Evolutionary conservation across 139 green algal genomes (phyloP), one percentile per base, ranked within the genome.

Genomic region (Chlamydomonas eustigma): DNA sequence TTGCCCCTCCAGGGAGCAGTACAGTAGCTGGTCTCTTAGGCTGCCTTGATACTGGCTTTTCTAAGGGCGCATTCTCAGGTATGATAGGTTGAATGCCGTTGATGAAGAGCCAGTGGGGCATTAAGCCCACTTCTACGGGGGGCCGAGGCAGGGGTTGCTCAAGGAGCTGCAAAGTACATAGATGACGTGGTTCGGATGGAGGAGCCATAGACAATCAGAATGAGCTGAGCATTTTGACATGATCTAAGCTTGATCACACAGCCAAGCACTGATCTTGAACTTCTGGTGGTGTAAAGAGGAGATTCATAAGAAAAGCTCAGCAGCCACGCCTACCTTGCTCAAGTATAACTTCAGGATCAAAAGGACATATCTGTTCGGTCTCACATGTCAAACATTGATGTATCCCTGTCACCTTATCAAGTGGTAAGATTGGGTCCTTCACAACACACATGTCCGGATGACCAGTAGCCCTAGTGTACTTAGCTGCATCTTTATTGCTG

Each of bases 91-190:
- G 93, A 36, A 93, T 81, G 0, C 94, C 94, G 25, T 97, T 84
- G 22, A 98, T 85, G 8, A 91, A 90, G 0, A 98, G 87, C 94
- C 94, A 98, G 81, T 98, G 94, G 4, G 87, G 78, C 33, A 87
- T 74, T 4, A 97, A 71, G 22, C 84, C 89, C 22, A 88, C 86
- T n/a, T 95, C 91, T 25, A 91, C 67, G 8, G 94, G 93, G 24
- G 79, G 33, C 64, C 73, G 76, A 32, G 94, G 92, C 58, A 98
- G 82, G 1, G 81, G 76, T 1, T 63, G 52, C 25, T 92, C 87
- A 24, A 94, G 84, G 2, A 92, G 68, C 86, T 92, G 83, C 30
- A 35, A 38, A 4, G 39, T 65, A 35, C 25, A 64, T 58, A 38
- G 25, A 63, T n/a, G 39, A 4, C 64, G 31, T 51, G 58, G 25